These are phyloP conservation scores for Trypethelium eluteriae DNA, from an alignment of 495 filamentous ascomycete genomes.

Conservation along the genomic window DNA sequence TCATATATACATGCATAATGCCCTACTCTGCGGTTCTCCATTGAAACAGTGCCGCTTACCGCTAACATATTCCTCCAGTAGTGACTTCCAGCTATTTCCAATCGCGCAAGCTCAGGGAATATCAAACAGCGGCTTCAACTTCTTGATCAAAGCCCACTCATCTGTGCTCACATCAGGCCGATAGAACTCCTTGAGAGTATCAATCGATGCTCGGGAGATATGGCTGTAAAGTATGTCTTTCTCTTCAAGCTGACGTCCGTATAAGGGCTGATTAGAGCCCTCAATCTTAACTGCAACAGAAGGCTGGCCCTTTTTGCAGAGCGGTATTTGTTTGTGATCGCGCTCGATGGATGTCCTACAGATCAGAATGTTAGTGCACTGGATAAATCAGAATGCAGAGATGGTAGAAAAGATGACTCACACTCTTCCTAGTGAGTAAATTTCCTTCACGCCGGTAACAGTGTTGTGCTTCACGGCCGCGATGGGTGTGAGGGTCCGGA, in stretches of 20 bases:
- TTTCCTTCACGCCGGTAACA: slow-evolving; percentile 70
- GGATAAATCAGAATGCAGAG: not conserved
- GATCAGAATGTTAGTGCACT: slow-evolving; percentile 11
- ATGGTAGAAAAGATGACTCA: slow-evolving; percentile 47
- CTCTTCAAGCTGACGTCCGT: slow-evolving; percentile 93
- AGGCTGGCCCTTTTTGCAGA: slow-evolving; percentile 93
- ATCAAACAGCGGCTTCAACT: slow-evolving; percentile 91
- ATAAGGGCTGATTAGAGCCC: slow-evolving; percentile 86
- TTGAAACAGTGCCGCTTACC: not conserved
- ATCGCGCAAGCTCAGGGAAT: slow-evolving; percentile 42
- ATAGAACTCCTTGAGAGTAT: slow-evolving; percentile 95
- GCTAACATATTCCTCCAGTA: no score
- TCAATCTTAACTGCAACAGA: slow-evolving; percentile 98
- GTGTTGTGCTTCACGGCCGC: slow-evolving; percentile 74
- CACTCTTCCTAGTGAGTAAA: slow-evolving; percentile 86
- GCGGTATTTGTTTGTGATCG: slow-evolving; percentile 86
- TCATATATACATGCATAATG: not conserved
- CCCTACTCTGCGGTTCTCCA: not conserved
- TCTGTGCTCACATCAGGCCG: slow-evolving; percentile 82
- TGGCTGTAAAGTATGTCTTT: slow-evolving; percentile 79
- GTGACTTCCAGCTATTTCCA: not conserved
- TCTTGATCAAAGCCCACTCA: slow-evolving; percentile 86
- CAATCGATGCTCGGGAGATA: slow-evolving; percentile 81
- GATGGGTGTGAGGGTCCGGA: slow-evolving; percentile 81
- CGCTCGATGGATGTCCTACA: slow-evolving; percentile 86